Evolutionary conservation across 192 early-diverging fungal species (phyloP).

Genomic region (Diversispora eburnea): DNA sequence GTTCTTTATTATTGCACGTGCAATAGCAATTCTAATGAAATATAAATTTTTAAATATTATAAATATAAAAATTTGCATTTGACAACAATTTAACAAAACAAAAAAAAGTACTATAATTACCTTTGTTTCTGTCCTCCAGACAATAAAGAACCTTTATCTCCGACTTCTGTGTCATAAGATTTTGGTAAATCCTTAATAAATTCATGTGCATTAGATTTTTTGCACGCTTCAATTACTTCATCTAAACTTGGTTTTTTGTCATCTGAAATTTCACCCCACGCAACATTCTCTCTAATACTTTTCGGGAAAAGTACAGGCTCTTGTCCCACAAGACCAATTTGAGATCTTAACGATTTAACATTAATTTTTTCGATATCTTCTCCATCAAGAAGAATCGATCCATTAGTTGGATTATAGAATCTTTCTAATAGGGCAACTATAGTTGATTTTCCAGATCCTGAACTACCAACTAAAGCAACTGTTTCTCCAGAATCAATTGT

Average conservation of each 20-base stretch:
- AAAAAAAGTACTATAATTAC: too few relatives aligned
- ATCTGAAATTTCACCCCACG: background rate
- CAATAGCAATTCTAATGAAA: too few relatives aligned
- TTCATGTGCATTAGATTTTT: conserved; percentile 68
- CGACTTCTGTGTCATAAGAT: conserved; percentile 88
- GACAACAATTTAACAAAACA: too few relatives aligned
- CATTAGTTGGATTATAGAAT: conserved; percentile 67
- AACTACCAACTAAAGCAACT: conserved; percentile 80
- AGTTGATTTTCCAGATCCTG: conserved; percentile 54
- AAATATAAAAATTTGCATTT: too few relatives aligned
- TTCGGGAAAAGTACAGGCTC: conserved; percentile 78
- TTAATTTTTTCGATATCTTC: conserved; percentile 55
- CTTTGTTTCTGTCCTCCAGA: conserved; percentile 94
- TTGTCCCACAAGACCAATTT: conserved; percentile 73
- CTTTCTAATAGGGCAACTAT: conserved; percentile 69
- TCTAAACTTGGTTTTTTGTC: conserved; percentile 63
- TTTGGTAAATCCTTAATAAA: conserved; percentile 72
- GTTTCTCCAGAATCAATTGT: conserved; percentile 67
- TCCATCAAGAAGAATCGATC: conserved; percentile 48
- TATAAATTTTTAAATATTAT: too few relatives aligned
- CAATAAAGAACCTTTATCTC: conserved; percentile 73
- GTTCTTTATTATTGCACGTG: too few relatives aligned
- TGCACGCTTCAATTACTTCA: conserved; percentile 63
- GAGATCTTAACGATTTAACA: conserved; percentile 57
- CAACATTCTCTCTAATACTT: conserved; percentile 24